Evolutionary conservation across 1,284 basidiomycete species (phyloP).

Genomic region (Ustilago crameri): DNA sequence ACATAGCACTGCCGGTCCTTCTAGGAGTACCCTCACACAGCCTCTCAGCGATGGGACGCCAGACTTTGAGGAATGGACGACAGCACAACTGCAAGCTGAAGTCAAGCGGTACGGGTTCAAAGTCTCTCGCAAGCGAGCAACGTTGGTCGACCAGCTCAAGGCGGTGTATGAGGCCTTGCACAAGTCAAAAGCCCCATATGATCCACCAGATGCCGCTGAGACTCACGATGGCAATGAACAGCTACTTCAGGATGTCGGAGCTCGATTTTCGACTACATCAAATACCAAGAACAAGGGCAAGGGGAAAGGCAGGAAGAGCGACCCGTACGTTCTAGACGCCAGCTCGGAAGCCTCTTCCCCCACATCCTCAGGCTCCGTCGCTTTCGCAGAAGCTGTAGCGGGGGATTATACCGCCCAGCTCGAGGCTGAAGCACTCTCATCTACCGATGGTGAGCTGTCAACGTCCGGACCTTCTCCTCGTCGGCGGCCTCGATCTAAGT

Average conservation of each 20-base stretch:
- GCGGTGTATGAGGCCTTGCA: conserved; percentile 30
- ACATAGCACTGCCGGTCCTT: conserved; percentile 1
- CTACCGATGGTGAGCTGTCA: conserved; percentile 15
- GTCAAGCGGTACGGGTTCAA: conserved; percentile 49
- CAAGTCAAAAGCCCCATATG: conserved; percentile 3
- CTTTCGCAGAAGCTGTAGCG: not conserved
- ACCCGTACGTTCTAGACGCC: conserved; percentile 28
- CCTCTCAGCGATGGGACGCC: too few relatives aligned
- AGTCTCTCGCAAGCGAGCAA: conserved; percentile 22
- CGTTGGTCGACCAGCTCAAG: conserved; percentile 38
- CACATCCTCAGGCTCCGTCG: not conserved
- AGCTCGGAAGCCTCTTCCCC: conserved; percentile 18
- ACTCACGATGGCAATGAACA: too few relatives aligned
- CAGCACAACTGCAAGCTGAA: conserved; percentile 22
- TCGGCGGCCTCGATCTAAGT: conserved; percentile 3
- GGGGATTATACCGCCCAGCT: conserved; percentile 30
- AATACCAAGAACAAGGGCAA: conserved; percentile 6
- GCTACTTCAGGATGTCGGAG: too few relatives aligned
- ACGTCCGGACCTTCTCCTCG: conserved; percentile 4
- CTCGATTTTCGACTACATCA: not conserved
- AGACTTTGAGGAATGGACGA: conserved; percentile 38
- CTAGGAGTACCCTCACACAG: not conserved
- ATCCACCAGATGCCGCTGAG: not conserved
- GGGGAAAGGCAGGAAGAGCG: conserved; percentile 36
- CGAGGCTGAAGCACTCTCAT: conserved; percentile 27